Evolutionary conservation across 176 grass and related monocot species (phyloP), one percentile per base, ranked within the genome.

Genomic region (Cenchrus fungigraminus): DNA sequence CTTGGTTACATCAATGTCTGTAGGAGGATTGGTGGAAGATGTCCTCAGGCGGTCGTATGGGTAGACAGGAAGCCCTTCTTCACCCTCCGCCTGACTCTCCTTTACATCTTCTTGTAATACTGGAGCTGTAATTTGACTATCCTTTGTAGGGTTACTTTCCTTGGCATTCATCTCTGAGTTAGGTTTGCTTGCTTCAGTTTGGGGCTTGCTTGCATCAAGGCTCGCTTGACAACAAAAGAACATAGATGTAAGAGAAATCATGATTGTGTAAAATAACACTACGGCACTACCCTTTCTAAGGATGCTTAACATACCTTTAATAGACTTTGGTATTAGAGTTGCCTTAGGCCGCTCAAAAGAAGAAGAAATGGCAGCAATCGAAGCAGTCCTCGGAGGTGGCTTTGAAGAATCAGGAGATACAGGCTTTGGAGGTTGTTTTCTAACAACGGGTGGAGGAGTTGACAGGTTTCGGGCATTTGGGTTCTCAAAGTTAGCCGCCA

Each of bases 401-500:
- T 95, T 95, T 71, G 88, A 51, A 76, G 91, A 61, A 62, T 95
- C 92, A 73, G 94, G 88, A 42, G 89, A 88, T 32, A 63, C 29
- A 1, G 93, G 89, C 68, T 91, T 99, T 0, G 76, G 90, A 61
- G 60, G 54, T 57, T 80, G 85, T 92, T 99, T 99, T 68, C 90
- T 90, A 13, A 86, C 78, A 46, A 82, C 91, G 31, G 97, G 93
- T 60, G 97, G 97, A 87, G 97, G 97, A 12, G 97, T 96, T 75
- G 97, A 99, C 51, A 99, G 91, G 90, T 99, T 99, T 34, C 97
- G 90, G 12, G 87, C 37, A 81, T 96, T 95, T 61, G 91, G 82
- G 62, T 92, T 96, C 90, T 99, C 97, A 67, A 99, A 99, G 80
- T 91, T 99, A 50, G 97, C 93, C 82, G 97, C 97, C 74, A 99